Evolutionary conservation across 2,329 filamentous ascomycete genomes (phyloP), one percentile per base, ranked within the genome.

Genomic region (Camillea tinctor): DNA sequence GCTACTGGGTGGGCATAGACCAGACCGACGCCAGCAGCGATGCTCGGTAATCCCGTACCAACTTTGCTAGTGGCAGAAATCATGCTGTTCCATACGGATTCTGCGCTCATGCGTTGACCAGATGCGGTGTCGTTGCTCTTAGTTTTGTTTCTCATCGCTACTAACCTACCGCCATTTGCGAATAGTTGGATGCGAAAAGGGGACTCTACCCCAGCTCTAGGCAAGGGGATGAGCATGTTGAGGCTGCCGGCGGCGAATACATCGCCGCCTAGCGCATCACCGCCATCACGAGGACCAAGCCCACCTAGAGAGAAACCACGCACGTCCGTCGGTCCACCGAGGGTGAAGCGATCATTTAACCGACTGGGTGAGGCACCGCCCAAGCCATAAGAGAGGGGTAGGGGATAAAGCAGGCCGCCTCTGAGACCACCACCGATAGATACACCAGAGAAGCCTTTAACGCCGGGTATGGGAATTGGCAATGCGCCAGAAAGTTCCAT

Each of bases 1-100:
- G 95, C 95, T 20, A 94, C 89, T 0, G 93, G 93, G 71, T 98
- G 94, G 3, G 93, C 95, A 73, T 99, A 99, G 1, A 99, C 93
- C 21, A 99, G 79, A 0, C 95, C 95, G 13, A 97, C 78, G 23
- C 95, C 95, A 1, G 92, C 94, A 1, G 94, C 90, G 36, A 93
- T 81, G 73, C 92, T 97, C 0, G 95, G 95, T 24, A 93, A 76
- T 3, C 91, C 92, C 56, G 88, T 89, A 20, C 83, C 80, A 17
- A 98, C 77, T 62, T 94, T 89, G 4, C 80, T 81, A 13, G 96
- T 71, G 0, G 93, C 92, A 30, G 77, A 76, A 15, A 75, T 72
- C 73, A 92, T 78, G 66, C 83, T 82, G 49, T 77, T 75, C 30
- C 79, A 75, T 4, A 89, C 84, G 13, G 82, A 78, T 4, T 70